Base-by-base conservation (phyloP, 2,329 filamentous ascomycete genomes). In the Ascomycota sp. region DNA sequence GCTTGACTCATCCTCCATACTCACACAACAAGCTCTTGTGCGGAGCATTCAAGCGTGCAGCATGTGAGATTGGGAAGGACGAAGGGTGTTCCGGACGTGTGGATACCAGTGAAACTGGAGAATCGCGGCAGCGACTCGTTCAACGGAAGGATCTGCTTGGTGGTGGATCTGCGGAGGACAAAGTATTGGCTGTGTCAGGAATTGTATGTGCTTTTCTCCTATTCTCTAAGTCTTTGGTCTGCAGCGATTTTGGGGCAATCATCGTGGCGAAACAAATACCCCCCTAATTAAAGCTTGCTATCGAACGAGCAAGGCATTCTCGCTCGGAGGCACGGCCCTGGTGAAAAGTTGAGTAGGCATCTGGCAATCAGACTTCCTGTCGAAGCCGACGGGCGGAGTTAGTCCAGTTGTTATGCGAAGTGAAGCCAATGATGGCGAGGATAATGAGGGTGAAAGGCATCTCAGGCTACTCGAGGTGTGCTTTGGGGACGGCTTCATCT, bases 401-500 rank as follows among this genome's bases (percentile, higher is more conserved):
- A 17, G 4, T 4, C 15, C 15, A 17, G 3, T 17, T 17, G 15
- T 17, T 17, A 3, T 17, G 4, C 15, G 15, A n/a, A n/a, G n/a
- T n/a, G n/a, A n/a, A n/a, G n/a, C n/a, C n/a, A n/a, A n/a, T n/a
- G n/a, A n/a, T n/a, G n/a, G n/a, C n/a, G n/a, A n/a, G n/a, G n/a
- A n/a, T n/a, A n/a, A 17, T 17, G 15, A 17, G 15, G 15, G 15
- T 3, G 15, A 17, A 3, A 17, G 3, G 15, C 15, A 17, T 26
- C 12, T 27, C 17, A 9, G 4, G n/a, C 33, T 42, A 44, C 30
- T 43, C 38, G 20, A 37, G 20, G 30, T 43, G 44, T 9, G 31
- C 28, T 26, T 47, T 46, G 20, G 35, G 30, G 4, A 31, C 27
- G 3, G 23, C 30, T 5, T 33, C 28, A 8, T 23, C 20, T 5